These are phyloP conservation scores for Tetrahymena thermophila DNA, from an alignment of 73 alveolate genomes.

Conservation along the genomic window DNA sequence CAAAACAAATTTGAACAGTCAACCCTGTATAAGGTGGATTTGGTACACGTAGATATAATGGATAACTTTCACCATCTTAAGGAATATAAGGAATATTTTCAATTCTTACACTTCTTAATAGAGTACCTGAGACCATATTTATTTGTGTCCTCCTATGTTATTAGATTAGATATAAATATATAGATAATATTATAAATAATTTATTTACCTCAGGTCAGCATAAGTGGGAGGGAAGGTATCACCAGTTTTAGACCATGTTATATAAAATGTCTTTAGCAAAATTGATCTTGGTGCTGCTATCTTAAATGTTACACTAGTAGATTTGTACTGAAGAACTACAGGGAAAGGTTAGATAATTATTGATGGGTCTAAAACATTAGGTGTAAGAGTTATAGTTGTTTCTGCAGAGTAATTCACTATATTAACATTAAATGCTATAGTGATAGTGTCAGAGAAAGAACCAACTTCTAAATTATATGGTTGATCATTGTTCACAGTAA, in stretches of 20 bases:
- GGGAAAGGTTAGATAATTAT: constrained; percentile 35
- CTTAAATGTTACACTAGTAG: constrained; percentile 3
- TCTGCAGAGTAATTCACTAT: constrained; percentile 3
- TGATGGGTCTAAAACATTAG: constrained; percentile 28
- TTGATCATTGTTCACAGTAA: constrained; percentile 14
- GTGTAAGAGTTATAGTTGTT: constrained; percentile 24
- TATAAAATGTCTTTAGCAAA: constrained; percentile 5
- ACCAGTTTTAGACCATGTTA: constrained; percentile 40
- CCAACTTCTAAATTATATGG: constrained; percentile 36
- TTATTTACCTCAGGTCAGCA: constrained; percentile 20
- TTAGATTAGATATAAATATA: too few relatives aligned
- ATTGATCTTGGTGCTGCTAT: constrained; percentile 43
- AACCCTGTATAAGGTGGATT: constrained; percentile 34
- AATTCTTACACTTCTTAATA: constrained; percentile 4
- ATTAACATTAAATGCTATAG: neutral
- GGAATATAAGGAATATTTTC: constrained; percentile 40
- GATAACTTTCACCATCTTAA: constrained; percentile 31
- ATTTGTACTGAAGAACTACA: neutral
- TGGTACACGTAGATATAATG: constrained; percentile 17
- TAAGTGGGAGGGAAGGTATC: constrained; percentile 40
- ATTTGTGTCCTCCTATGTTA: neutral
- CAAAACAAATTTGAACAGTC: constrained; percentile 7
- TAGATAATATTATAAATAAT: too few relatives aligned
- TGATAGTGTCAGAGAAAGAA: constrained; percentile 27
- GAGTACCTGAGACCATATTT: constrained; percentile 29